phyloP scores from a whole-genome alignment of 2,329 filamentous ascomycete species.

The Ascochyta fabae region DNA sequence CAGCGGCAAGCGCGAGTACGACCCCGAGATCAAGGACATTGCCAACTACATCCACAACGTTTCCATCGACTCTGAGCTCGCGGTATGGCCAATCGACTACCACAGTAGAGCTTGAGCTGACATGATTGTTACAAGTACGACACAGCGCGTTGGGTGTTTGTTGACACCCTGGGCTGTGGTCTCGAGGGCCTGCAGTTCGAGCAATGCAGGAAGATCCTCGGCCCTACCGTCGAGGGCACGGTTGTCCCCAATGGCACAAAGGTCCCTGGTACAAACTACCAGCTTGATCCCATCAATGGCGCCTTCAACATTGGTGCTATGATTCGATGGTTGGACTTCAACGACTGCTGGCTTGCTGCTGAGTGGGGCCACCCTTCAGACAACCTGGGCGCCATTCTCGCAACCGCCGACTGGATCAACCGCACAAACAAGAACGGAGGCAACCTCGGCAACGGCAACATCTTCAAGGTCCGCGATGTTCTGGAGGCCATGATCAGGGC shows the following conservation, averaged over 20 bases:
- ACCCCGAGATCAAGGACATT: conserved; percentile 94
- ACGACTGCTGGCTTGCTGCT: conserved; percentile 98
- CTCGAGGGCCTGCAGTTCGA: conserved; percentile 94
- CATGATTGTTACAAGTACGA: conserved; percentile 69
- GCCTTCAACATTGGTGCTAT: conserved; percentile 99
- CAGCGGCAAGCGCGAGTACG: conserved; percentile 65
- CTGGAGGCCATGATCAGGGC: conserved; percentile 99
- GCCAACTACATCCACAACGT: conserved; percentile 94
- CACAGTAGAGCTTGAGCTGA: conserved; percentile 21
- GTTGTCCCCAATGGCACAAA: conserved; percentile 89
- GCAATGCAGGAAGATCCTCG: conserved; percentile 93
- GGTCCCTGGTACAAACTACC: conserved; percentile 89
- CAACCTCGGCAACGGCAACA: conserved; percentile 72
- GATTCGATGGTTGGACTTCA: conserved; percentile 99
- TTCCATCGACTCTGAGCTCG: conserved; percentile 87
- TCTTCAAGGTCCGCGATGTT: conserved; percentile 87
- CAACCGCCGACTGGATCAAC: conserved; percentile 96
- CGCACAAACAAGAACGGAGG: conserved; percentile 90
- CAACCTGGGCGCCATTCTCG: conserved; percentile 95
- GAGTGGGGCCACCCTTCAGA: conserved; percentile 99
- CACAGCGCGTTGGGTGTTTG: conserved; percentile 93
- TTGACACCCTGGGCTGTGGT: conserved; percentile 96
- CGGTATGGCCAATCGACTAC: conserved; percentile 65
- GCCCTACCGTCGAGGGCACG: conserved; percentile 89
- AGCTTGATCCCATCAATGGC: conserved; percentile 92